phyloP scores from a whole-genome alignment of 1,284 basidiomycete species.

The Trichosporon sp. region DNA sequence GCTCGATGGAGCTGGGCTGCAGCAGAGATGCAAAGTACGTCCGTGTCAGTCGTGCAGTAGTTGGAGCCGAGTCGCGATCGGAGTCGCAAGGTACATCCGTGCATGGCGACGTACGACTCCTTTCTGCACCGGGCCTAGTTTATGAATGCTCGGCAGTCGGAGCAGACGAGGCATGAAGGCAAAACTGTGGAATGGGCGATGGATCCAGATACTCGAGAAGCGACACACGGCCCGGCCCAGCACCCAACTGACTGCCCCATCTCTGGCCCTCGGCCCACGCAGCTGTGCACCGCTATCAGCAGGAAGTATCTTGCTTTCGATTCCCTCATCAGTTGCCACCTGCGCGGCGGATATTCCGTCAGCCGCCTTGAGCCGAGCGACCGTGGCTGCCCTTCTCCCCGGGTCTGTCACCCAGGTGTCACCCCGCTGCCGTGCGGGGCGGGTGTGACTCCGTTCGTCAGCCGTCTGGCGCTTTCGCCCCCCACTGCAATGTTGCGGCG shows the following conservation, averaged over 20 bases:
- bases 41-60: background rate
- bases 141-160: background rate
- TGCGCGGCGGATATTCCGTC: background rate
- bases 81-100: background rate
- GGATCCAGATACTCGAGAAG: background rate
- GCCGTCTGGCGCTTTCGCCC: no score
- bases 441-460: background rate
- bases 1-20: background rate
- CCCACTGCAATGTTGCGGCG: no score
- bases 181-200: background rate
- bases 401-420: background rate
- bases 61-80: background rate
- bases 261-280: background rate
- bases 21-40: background rate
- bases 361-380: background rate
- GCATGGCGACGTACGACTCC: background rate
- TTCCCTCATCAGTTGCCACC: background rate
- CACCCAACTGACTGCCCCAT: background rate
- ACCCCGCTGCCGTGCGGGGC: no score
- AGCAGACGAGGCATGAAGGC: background rate
- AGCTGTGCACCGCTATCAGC: background rate
- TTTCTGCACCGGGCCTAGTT: background rate
- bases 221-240: background rate
- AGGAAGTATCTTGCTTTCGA: background rate
- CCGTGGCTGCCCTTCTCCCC: background rate